These are phyloP conservation scores for Capsicum baccatum DNA, from an alignment of 257 asterid genomes.

Conservation along the genomic window DNA sequence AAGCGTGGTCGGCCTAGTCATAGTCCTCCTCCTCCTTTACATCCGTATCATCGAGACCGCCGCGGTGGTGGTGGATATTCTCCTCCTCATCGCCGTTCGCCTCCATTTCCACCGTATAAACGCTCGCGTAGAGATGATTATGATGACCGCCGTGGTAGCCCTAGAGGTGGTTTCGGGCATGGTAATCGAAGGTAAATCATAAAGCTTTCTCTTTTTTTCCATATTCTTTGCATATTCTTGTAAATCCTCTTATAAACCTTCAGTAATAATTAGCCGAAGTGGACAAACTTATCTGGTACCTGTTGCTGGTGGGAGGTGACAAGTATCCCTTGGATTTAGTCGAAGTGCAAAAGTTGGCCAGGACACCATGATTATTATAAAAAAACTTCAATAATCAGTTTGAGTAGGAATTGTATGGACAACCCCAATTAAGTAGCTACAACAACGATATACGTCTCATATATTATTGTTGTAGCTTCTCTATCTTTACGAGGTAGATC, in stretches of 20 bases:
- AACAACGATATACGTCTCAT: no score
- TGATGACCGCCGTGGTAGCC: slow-evolving; percentile 84
- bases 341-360: no score
- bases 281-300: no score
- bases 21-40: slow-evolving; percentile 95
- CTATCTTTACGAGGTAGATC: no score
- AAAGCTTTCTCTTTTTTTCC: neutral
- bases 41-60: slow-evolving; percentile 74
- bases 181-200: slow-evolving; percentile 76
- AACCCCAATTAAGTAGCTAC: neutral
- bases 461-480: no score
- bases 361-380: no score
- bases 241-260: neutral
- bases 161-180: slow-evolving; percentile 84
- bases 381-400: neutral
- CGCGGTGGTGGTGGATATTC: slow-evolving; percentile 87
- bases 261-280: neutral
- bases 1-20: slow-evolving; percentile 79
- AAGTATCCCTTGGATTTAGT: no score
- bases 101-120: slow-evolving; percentile 63
- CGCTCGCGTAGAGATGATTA: slow-evolving; percentile 77
- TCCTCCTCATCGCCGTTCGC: slow-evolving; percentile 61
- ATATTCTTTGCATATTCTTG: neutral
- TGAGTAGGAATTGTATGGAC: neutral
- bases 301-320: no score